Base-by-base conservation (phyloP, 2,329 filamentous ascomycete species). In the Aureobasidium sp. region DNA sequence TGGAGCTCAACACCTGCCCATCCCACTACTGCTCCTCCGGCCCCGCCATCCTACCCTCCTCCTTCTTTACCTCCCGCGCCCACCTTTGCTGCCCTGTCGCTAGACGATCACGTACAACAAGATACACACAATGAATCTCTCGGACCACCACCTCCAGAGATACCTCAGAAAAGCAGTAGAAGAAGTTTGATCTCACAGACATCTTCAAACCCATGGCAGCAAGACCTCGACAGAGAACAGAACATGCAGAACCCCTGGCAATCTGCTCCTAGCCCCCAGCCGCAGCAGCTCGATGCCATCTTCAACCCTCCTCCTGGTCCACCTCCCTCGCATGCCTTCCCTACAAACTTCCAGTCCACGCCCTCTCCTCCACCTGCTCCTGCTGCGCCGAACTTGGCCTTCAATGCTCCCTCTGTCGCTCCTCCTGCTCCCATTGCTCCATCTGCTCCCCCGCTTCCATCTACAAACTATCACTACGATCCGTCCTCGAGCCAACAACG, bases 51-150 rank as follows among this genome's bases (percentile, higher is more conserved):
- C 24, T 51, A 66, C 78, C 66, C 67, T 79, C 15, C 76, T 77
- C 29, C 77, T 4, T 68, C 70, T 29, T 72, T 72, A 39, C 76
- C 76, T 4, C 78, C 78, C 1, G 67, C 71, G 24, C 72, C 78
- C 15, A 69, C 74, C 61, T 68, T 78, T 63, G 71, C 73, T 17
- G 70, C 73, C 13, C 64, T 78, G 39, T 72, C 70, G 2, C 56
- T 78, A 6, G 67, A 71, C 44, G 69, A 70, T 29, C 59, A 66
- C 17, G 57, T 63, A 39, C 52, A 53, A 2, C 59, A 51, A 9
- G 44, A 53, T 9, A 6, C 13, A 6, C 37, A 27, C 3, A 29
- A 12, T 7, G 8, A 37, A 3, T 12, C 27, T 12, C 34, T 62
- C 20, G 48, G 24, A 5, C 60, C 60, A 5, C 41, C 60, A 12